Evolutionary conservation across 2,329 filamentous ascomycete species (phyloP), one percentile per base, ranked within the genome.

Genomic region (Acarospora socialis): DNA sequence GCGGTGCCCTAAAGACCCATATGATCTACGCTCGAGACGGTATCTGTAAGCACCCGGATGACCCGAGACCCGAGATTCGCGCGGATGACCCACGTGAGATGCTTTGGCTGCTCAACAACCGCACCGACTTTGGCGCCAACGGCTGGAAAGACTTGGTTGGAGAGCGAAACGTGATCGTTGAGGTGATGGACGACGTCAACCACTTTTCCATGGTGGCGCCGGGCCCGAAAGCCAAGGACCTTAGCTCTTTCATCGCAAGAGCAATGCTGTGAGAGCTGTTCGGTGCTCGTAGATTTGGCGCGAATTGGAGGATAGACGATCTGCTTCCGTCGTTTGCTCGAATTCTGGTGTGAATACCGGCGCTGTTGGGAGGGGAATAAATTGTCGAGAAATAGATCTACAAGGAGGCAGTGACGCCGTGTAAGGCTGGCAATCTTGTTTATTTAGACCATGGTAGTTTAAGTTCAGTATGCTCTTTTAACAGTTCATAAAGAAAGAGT

Each of bases 11-110:
- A 22, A 66, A 68, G 14, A 70, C 74, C 3, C 70, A 68, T 41
- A 62, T 71, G 22, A 71, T 83, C 43, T 83, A 77, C 73, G 80
- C 75, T 47, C 70, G 73, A 40, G 76, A 83, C 37, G 78, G 78
- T 39, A 75, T 83, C 3, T 81, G 76, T 59, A 68, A 75, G 41
- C 59, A 68, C 34, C 70, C 74, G 4, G 65, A 66, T 29, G 75
- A 79, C 50, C 75, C 74, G 23, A 64, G 70, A 25, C 75, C 76
- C 0, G n/a, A n/a, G n/a, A n/a, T n/a, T n/a, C n/a, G n/a, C n/a
- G n/a, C n/a, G n/a, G n/a, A n/a, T n/a, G 65, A 73, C 44, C 68
- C 69, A 0, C 70, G 71, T 36, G 76, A 65, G 55, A 76, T 66
- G 47, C 69, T 68, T 50, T 83, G 79, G 68, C 57, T 83, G 33